phyloP scores from a whole-genome alignment of 495 filamentous ascomycete genomes.

The Terfezia boudieri region DNA sequence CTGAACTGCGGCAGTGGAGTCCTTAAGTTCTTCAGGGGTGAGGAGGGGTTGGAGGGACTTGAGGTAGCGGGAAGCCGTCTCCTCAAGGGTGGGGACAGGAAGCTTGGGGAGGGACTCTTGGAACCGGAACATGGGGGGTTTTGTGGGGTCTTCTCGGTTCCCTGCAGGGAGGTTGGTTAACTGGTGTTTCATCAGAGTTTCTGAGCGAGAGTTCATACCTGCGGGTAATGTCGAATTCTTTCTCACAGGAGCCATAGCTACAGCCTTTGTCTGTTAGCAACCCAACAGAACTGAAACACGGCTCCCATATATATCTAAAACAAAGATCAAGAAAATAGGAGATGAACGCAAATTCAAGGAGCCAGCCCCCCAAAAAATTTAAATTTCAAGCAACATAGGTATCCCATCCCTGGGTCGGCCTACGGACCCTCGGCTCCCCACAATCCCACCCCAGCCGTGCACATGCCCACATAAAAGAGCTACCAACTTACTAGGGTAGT shows the following conservation, averaged over 20 bases:
- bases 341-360: no score
- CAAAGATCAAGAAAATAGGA: no score
- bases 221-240: neutral
- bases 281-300: neutral
- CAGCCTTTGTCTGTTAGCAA: neutral
- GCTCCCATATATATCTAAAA: no score
- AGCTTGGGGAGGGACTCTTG: constrained; percentile 84
- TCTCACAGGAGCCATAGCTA: neutral
- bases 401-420: neutral
- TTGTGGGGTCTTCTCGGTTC: constrained; percentile 77
- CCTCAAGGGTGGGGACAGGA: constrained; percentile 81
- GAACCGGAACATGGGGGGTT: constrained; percentile 84
- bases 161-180: constrained; percentile 25
- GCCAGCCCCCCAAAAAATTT: no score
- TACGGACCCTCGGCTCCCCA: neutral
- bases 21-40: constrained; percentile 36
- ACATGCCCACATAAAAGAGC: neutral
- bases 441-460: neutral
- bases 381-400: neutral
- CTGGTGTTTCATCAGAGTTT: neutral
- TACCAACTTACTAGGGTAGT: neutral
- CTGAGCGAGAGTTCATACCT: neutral
- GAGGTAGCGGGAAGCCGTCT: constrained; percentile 75
- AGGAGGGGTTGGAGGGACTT: constrained; percentile 67
- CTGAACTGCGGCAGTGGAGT: constrained; percentile 41